Evolutionary conservation across 176 grass and related monocot genomes (phyloP).

Genomic region (Melocanna baccifera): DNA sequence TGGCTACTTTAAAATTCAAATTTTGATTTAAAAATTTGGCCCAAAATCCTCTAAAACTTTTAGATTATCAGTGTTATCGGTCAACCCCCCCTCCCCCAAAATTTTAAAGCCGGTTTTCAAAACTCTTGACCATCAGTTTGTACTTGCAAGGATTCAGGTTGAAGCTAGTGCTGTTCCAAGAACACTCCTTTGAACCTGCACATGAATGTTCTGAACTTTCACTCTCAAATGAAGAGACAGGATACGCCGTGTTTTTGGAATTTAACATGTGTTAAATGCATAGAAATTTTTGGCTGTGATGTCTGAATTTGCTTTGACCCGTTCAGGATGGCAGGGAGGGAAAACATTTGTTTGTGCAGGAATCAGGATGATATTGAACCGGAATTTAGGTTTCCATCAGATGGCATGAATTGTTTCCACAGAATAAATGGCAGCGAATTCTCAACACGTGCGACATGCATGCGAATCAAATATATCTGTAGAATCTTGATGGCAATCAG

Average conservation of each 20-base stretch:
- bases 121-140: not conserved
- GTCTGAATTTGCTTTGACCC: not conserved
- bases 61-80: too few relatives aligned
- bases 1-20: too few relatives aligned
- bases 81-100: too few relatives aligned
- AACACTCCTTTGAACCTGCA: not conserved
- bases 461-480: not conserved
- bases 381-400: not conserved
- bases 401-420: not conserved
- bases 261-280: too few relatives aligned
- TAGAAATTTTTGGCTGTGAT: not conserved
- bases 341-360: not conserved
- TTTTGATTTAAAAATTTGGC: too few relatives aligned
- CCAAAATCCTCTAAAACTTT: too few relatives aligned
- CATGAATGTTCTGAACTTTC: not conserved
- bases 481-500: too few relatives aligned
- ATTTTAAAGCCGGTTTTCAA: too few relatives aligned
- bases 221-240: not conserved
- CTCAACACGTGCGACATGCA: not conserved
- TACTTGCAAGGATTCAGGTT: not conserved
- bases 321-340: not conserved
- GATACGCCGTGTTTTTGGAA: not conserved
- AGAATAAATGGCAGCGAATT: not conserved
- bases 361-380: not conserved
- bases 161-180: not conserved